These are phyloP conservation scores for Aspergillus pseudotamarii DNA, from an alignment of 2,329 filamentous ascomycete genomes.

Conservation along the genomic window DNA sequence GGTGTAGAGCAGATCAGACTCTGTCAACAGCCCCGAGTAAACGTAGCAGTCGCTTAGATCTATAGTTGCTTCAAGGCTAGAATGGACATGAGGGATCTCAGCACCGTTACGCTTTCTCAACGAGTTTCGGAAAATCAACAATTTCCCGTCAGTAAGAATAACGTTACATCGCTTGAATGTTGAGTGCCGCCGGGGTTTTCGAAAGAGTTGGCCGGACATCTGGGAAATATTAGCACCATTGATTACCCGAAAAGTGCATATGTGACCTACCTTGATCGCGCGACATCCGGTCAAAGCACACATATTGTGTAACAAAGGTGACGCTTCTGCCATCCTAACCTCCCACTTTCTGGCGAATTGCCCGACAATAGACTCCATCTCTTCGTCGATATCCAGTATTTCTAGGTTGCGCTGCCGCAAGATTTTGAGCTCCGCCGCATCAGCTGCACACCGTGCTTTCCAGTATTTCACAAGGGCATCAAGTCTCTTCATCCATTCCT, in stretches of 20 bases:
- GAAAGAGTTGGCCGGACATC: slow-evolving; percentile 64
- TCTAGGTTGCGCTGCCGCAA: slow-evolving; percentile 62
- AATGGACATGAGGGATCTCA: slow-evolving; percentile 62
- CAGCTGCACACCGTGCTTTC: slow-evolving; percentile 58
- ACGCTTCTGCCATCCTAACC: slow-evolving; percentile 65
- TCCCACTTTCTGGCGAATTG: slow-evolving; percentile 71
- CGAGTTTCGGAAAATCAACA: slow-evolving; percentile 65
- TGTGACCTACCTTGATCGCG: slow-evolving; percentile 52
- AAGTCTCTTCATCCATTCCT: slow-evolving; percentile 65
- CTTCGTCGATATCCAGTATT: slow-evolving; percentile 65
- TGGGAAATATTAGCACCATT: slow-evolving; percentile 20
- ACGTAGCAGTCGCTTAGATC: slow-evolving; percentile 67
- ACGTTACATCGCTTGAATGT: slow-evolving; percentile 65
- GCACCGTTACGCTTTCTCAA: slow-evolving; percentile 58
- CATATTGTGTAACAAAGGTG: slow-evolving; percentile 67
- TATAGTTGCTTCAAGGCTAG: slow-evolving; percentile 61
- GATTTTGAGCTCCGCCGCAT: slow-evolving; percentile 60
- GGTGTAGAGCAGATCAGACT: slow-evolving; percentile 64
- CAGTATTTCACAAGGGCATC: slow-evolving; percentile 63
- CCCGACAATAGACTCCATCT: slow-evolving; percentile 65
- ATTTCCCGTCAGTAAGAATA: slow-evolving; percentile 61
- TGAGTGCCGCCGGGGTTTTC: slow-evolving; percentile 64
- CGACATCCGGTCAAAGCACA: slow-evolving; percentile 67
- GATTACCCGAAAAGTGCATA: slow-evolving; percentile 5
- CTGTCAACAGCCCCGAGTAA: slow-evolving; percentile 65